Base-by-base conservation (phyloP, 345 rosid genomes). In the Linum tenue region DNA sequence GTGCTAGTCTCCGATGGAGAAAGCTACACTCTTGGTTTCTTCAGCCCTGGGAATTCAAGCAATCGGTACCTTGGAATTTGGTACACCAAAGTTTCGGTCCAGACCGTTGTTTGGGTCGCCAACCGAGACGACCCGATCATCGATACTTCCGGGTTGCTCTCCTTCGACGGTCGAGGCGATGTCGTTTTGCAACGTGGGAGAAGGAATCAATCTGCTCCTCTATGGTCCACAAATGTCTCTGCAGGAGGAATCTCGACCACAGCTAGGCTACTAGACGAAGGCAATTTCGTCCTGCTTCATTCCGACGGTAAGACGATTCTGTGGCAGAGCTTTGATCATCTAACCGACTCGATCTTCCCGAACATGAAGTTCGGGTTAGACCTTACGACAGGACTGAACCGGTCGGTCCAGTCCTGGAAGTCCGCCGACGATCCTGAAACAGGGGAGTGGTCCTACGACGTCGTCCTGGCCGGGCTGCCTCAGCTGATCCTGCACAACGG, bases 281-380 rank as follows among this genome's bases (percentile, higher is more conserved):
- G 61, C 9, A 58, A 58, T 36, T 16, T 31, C 22, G 37, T 22
- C 22, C 37, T 9, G 7, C 10, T 11, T n/a, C 37, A 31, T 2
- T 37, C 7, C 7, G 37, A 31, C 4, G 37, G 7, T 22, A 22
- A 22, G 31, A 22, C 15, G 12, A 22, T 58, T 7, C 37, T 58
- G 37, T 22, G 61, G 61, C 61, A 58, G 37, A 58, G 61, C 37
- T n/a, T 69, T 55, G 67, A 69, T 62, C 55, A 69, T 31, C 72
- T 60, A 0, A 53, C 72, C 0, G 40, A 69, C 42, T 53, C 61
- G 35, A 11, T 14, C 12, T 55, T 69, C 4, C 44, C 62, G 7
- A 14, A 9, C 6, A 55, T 55, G 62, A 69, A 5, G n/a, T 15
- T 62, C 36, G 66, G 62, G 43, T 1, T 31, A 12, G 37, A 40